Evolutionary conservation across 2,329 filamentous ascomycete species (phyloP).

Genomic region (Claviceps purpurea): DNA sequence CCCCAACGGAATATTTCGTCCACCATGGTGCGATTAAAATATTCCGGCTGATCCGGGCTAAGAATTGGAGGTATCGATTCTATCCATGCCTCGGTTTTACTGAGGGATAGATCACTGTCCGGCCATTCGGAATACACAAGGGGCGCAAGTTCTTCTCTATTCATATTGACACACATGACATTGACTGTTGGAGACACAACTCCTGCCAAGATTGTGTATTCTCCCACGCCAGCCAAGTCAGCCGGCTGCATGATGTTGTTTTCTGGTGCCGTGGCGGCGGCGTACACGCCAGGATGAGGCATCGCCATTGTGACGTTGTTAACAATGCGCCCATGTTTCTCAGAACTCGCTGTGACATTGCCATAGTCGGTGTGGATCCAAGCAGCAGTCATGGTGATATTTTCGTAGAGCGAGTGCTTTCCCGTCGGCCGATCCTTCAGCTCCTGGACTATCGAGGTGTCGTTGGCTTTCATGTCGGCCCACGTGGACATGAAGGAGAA

Average conservation of each 20-base stretch:
- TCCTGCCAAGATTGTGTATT: conserved; percentile 54
- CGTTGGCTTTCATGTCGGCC: conserved; percentile 30
- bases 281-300: conserved; percentile 57
- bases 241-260: conserved; percentile 61
- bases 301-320: conserved; percentile 69
- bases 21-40: conserved; percentile 43
- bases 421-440: conserved; percentile 41
- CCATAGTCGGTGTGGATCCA: conserved; percentile 50
- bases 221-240: conserved; percentile 50
- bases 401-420: conserved; percentile 53
- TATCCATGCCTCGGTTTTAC: conserved; percentile 23
- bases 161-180: conserved; percentile 58
- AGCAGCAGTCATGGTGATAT: conserved; percentile 53
- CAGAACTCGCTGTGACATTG: conserved; percentile 38
- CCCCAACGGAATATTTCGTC: conserved; percentile 63
- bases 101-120: conserved; percentile 19
- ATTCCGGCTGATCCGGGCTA: conserved; percentile 16
- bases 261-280: conserved; percentile 43
- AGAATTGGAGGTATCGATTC: conserved; percentile 20
- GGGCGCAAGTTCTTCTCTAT: conserved; percentile 42
- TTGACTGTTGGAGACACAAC: conserved; percentile 60
- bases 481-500: conserved; percentile 46
- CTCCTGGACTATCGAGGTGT: conserved; percentile 22
- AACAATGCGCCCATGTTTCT: conserved; percentile 41
- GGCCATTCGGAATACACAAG: conserved; percentile 53